A percentile compares a stretch with the other conserved stretches of the same genome.
Evolutionary conservation across 2,329 filamentous ascomycete genomes (phyloP).

Genomic region (Rhynchosporium graminicola): DNA sequence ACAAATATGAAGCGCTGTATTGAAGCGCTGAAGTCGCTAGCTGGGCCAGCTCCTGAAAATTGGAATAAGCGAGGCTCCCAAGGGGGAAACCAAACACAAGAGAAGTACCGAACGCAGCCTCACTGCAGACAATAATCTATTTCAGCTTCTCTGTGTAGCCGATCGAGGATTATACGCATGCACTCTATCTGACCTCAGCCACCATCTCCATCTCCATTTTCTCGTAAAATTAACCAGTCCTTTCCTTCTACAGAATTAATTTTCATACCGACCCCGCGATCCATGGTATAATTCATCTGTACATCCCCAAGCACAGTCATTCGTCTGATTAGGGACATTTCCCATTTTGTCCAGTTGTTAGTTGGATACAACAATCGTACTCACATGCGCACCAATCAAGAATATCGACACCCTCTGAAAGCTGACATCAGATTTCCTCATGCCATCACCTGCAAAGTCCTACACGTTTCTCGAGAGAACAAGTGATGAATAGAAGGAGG

Average conservation of each 20-base stretch:
- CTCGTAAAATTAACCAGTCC: neutral
- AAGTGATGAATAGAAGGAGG: neutral
- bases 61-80: neutral
- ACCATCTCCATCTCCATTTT: neutral
- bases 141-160: neutral
- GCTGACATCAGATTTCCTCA: neutral
- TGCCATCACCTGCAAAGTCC: neutral
- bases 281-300: neutral
- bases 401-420: no score
- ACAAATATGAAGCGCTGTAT: slow-evolving; percentile 10
- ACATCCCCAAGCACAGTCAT: slow-evolving; percentile 9
- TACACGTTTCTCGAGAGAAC: neutral
- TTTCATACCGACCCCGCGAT: neutral
- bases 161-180: neutral
- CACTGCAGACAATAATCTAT: neutral
- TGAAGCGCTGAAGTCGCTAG: slow-evolving; percentile 8
- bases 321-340: neutral
- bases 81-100: neutral
- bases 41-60: neutral
- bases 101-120: neutral
- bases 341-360: neutral
- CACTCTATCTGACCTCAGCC: slow-evolving; percentile 7
- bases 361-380: no score
- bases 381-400: no score
- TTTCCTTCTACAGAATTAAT: neutral